Conservation (phyloP, 1,284 basidiomycete genomes). For the Malassezia vespertilionis region DNA sequence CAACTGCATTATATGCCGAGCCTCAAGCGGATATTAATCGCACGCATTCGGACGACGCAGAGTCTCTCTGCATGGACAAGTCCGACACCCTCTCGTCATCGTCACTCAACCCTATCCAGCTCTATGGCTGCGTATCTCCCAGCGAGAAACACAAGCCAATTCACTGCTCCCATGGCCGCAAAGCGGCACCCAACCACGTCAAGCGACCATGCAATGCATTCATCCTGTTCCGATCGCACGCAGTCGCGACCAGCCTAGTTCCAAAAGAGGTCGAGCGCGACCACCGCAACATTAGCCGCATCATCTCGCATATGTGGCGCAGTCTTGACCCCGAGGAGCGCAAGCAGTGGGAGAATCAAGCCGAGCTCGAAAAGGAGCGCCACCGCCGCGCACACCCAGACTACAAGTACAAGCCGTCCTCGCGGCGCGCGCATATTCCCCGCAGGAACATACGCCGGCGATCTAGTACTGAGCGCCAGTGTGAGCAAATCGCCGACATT, state of each 20-base stretch:
- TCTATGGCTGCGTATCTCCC: no score
- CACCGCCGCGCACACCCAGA: constrained; percentile 32
- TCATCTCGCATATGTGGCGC: constrained; percentile 45
- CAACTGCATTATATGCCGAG: no score
- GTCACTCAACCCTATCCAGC: no score
- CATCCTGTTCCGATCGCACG: constrained; percentile 82
- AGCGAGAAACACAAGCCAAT: no score
- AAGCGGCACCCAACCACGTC: constrained; percentile 55
- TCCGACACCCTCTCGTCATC: no score
- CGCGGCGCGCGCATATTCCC: constrained; percentile 17
- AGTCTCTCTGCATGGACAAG: no score
- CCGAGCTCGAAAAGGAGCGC: constrained; percentile 30
- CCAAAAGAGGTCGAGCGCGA: constrained; percentile 70
- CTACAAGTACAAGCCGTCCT: constrained; percentile 36
- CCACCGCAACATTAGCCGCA: constrained; percentile 60
- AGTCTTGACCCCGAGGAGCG: constrained; percentile 29
- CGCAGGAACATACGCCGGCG: constrained; percentile 27
- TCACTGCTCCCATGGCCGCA: constrained; percentile 39
- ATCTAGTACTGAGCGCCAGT: constrained; percentile 32
- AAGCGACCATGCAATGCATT: constrained; percentile 87
- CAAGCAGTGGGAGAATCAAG: constrained; percentile 27
- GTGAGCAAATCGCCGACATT: constrained; percentile 33
- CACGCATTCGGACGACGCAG: no score
- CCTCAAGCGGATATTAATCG: no score
- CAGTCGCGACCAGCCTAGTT: constrained; percentile 65